Base-by-base conservation (phyloP, 2,329 filamentous ascomycete species). In the Fusarium camptoceras region DNA sequence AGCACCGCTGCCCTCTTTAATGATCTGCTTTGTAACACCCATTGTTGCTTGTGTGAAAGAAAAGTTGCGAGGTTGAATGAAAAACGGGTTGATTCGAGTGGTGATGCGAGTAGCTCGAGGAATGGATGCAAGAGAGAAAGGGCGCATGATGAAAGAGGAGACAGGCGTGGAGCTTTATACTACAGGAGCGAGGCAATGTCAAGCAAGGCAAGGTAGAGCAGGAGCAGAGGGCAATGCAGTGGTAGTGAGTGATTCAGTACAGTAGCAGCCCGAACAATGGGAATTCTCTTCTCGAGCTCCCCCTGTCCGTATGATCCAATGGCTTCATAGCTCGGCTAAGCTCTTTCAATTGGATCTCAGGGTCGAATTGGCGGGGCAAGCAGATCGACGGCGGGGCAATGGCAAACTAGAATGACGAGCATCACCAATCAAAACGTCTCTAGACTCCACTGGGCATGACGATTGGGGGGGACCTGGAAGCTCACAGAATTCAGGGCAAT, bases 11-110 rank as follows among this genome's bases (percentile, higher is more conserved):
- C 95, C 94, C 68, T 87, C 81, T 37, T 82, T 77, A 74, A 90
- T 79, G 69, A 87, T 81, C 51, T 85, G 86, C 85, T 94, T 97
- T 64, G 84, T 86, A 76, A 97, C 92, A 80, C 87, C 91, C 92
- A 94, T 94, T 76, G 67, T 86, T 58, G 66, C 62, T 70, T 70
- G 65, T 24, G 69, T 67, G 30, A 67, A 71, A 27, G 69, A 71
- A 55, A 71, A 65, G 67, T 66, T 64, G 48, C 65, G 66, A 44
- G 65, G 54, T 63, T 68, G 67, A 24, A 49, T 54, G 43, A 64
- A 60, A 61, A 72, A 70, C 37, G 65, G 47, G 53, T 70, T 71
- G 44, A 70, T 53, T 72, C 68, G 59, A 54, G 68, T 63, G 30
- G 66, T 50, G 49, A 54, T 64, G 56, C 59, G 61, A 59, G 60